Base-by-base conservation (phyloP, 805 yeast genomes). In the Metschnikowia cerradonensis region DNA sequence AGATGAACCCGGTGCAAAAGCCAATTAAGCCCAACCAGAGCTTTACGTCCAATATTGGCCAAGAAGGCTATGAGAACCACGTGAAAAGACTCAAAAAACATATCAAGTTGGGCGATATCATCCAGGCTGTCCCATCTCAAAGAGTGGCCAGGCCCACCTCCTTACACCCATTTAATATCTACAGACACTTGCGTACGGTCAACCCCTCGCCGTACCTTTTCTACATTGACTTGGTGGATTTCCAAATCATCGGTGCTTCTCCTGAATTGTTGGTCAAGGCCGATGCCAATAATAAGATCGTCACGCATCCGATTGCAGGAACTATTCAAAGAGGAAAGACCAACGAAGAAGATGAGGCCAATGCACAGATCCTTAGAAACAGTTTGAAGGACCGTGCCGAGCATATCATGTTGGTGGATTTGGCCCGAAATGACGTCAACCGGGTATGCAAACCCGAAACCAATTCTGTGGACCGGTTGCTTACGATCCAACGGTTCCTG, bases 261-360 rank as follows among this genome's bases (percentile, higher is more conserved):
- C 99, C 99, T 1, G 99, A 94, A 67, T 72, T 92, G 50, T 75
- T 94, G 51, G 97, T 92, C 49, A 88, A 90, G 67, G 75, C 90
- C 5, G 97, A 90, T 58, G 54, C 58, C 22, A 76, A 84, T 34
- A 82, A 86, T 55, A 83, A 88, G 60, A 81, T 94, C 17, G 78
- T 92, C 47, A 94, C 97, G 2, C 98, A 94, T 67, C 99, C 99
- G 19, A 94, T 94, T 65, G 99, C 99, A 0, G 99, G 99, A 47
- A 94, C 99, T 2, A 86, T 94, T 52, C 81, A 75, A 59, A 82
- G 99, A 63, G 99, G 99, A 45, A 79, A 81, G 60, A 90, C 98
- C 8, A 74, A 84, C 22, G 96, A 90, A 61, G 98, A 94, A 67
- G 99, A 94, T 62, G 96, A 91, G 64, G 72, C 71, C 54, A 77